Evolutionary conservation across 2,329 filamentous ascomycete species (phyloP).

Genomic region (Alternaria burnsii): DNA sequence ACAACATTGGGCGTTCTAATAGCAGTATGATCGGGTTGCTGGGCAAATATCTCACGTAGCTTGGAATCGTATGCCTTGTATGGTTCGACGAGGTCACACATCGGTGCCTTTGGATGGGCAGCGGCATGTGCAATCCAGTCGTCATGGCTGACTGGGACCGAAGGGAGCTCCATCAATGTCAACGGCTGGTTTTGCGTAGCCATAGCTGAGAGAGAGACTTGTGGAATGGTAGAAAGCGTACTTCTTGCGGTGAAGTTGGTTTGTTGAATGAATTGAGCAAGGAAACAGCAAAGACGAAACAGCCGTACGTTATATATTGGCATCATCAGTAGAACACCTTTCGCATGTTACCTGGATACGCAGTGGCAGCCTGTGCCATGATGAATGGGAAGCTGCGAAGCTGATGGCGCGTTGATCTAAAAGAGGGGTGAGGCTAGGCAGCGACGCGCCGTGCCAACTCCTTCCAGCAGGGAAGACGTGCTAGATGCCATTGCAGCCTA

Average conservation of each 20-base stretch:
- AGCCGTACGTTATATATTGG: neutral
- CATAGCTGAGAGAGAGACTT: constrained; percentile 19
- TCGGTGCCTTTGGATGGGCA: constrained; percentile 61
- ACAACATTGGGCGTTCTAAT: constrained; percentile 70
- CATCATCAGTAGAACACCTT: neutral
- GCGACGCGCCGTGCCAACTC: constrained; percentile 1
- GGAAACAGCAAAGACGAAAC: neutral
- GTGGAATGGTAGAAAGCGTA: neutral
- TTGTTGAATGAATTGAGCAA: neutral
- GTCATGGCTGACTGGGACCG: constrained; percentile 50
- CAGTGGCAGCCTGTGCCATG: neutral
- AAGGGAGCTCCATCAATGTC: constrained; percentile 41
- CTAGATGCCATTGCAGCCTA: constrained; percentile 7
- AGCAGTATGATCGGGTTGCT: constrained; percentile 68
- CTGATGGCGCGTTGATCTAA: constrained; percentile 33
- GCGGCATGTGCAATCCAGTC: constrained; percentile 63
- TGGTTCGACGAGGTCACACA: constrained; percentile 68
- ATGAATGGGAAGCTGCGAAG: constrained; percentile 6
- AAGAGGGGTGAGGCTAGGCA: constrained; percentile 16
- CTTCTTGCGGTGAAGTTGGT: neutral
- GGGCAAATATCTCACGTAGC: constrained; percentile 73
- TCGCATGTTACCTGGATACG: neutral
- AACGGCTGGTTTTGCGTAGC: neutral
- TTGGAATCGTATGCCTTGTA: constrained; percentile 73
- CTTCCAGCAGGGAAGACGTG: neutral